Percentiles rank a stretch among this genome's conserved stretches.
Conservation (phyloP, 306 rosid species). For the Macrotyloma uniflorum region DNA sequence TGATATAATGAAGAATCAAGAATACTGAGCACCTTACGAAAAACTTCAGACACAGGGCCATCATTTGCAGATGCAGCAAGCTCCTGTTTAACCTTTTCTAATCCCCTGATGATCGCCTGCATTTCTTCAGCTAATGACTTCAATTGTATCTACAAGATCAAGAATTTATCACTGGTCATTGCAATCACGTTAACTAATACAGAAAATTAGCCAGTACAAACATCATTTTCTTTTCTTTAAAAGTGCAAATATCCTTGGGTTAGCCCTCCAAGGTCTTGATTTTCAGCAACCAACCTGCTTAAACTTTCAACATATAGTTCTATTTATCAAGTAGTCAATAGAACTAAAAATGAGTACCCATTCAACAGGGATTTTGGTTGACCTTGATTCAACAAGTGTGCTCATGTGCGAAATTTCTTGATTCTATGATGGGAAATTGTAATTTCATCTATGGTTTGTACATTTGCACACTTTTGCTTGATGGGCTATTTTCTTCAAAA, state of each 20-base stretch:
- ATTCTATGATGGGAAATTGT: not conserved
- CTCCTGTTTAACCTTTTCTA: conserved; percentile 93
- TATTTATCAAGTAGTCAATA: not conserved
- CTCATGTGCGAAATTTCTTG: not conserved
- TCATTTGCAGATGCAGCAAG: conserved; percentile 84
- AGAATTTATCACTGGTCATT: conserved; percentile 27
- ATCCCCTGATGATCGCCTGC: conserved; percentile 92
- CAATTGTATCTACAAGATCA: conserved; percentile 84
- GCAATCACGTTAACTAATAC: conserved; percentile 25
- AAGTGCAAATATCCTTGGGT: conserved; percentile 18
- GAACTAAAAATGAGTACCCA: not conserved
- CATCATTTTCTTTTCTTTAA: conserved; percentile 11
- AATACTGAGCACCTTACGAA: conserved; percentile 65
- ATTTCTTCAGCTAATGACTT: conserved; percentile 98
- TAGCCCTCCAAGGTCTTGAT: not conserved
- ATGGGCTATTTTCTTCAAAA: not conserved
- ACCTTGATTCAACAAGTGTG: not conserved
- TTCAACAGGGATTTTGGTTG: not conserved
- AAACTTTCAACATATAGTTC: not conserved
- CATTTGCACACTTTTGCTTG: not conserved
- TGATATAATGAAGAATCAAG: conserved; percentile 30
- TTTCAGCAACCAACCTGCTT: conserved; percentile 17
- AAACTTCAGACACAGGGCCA: conserved; percentile 89
- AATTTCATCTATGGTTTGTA: not conserved
- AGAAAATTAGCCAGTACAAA: not conserved